These are phyloP conservation scores for Alternaria viburni DNA, from an alignment of 2,329 filamentous ascomycete genomes.

Conservation along the genomic window DNA sequence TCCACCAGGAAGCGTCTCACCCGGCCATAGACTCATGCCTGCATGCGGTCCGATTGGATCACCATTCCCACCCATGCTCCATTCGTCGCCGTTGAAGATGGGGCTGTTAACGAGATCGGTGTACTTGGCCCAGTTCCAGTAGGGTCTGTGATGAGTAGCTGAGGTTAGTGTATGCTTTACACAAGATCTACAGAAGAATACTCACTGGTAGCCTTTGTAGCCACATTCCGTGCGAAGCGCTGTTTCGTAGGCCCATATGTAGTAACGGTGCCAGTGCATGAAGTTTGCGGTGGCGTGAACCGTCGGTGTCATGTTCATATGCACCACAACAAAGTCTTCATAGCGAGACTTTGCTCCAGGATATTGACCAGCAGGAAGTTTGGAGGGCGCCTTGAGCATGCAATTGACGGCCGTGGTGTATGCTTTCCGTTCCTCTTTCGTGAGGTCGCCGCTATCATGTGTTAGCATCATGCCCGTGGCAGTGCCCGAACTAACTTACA, in stretches of 20 bases:
- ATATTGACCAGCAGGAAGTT: constrained; percentile 31
- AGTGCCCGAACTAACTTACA: constrained; percentile 36
- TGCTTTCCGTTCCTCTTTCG: constrained; percentile 37
- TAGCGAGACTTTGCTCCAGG: constrained; percentile 42
- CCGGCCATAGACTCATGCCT: constrained; percentile 18
- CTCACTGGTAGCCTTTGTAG: constrained; percentile 46
- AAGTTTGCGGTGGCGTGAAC: constrained; percentile 42
- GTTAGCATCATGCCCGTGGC: not conserved
- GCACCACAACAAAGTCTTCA: constrained; percentile 45
- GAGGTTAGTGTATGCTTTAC: not conserved
- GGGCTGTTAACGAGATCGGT: constrained; percentile 55
- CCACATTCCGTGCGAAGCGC: constrained; percentile 51
- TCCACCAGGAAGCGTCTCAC: constrained; percentile 52
- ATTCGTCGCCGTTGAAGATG: constrained; percentile 63
- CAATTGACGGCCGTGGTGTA: constrained; percentile 45
- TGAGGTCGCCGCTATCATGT: constrained; percentile 30
- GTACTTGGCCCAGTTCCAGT: constrained; percentile 62
- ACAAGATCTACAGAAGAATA: not conserved
- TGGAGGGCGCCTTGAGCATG: constrained; percentile 34
- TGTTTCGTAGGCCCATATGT: constrained; percentile 51
- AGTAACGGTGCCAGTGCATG: constrained; percentile 52
- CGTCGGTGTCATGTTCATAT: constrained; percentile 41
- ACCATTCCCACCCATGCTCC: constrained; percentile 57
- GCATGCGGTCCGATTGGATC: constrained; percentile 31
- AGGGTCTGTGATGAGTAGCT: constrained; percentile 37